Evolutionary conservation across 441 rosid species (phyloP).

Genomic region (Erodium moschatum): DNA sequence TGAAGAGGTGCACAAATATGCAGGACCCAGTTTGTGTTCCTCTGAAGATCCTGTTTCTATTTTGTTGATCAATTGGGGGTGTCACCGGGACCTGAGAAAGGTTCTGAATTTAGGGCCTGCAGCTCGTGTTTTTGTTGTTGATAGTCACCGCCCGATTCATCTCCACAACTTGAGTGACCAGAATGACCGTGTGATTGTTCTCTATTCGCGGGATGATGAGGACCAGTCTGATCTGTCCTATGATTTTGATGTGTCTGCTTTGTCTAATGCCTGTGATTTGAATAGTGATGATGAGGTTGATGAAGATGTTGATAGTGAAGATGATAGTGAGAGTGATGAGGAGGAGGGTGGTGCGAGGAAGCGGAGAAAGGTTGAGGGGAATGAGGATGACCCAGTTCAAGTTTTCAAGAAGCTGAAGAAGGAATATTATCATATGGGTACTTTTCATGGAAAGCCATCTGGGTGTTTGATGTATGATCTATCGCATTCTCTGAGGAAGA

Average conservation of each 20-base stretch:
- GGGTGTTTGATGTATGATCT: slow-evolving; percentile 76
- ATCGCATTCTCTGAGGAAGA: slow-evolving; percentile 66
- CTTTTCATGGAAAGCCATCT: slow-evolving; percentile 88
- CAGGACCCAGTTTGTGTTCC: slow-evolving; percentile 46
- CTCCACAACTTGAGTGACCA: slow-evolving; percentile 65
- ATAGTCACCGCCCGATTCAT: slow-evolving; percentile 89
- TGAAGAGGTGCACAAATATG: slow-evolving; percentile 57
- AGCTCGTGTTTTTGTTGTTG: slow-evolving; percentile 67
- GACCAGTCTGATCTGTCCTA: slow-evolving; percentile 67
- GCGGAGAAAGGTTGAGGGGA: slow-evolving; percentile 38
- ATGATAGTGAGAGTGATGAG: slow-evolving; percentile 38
- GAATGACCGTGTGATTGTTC: slow-evolving; percentile 70
- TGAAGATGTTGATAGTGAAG: slow-evolving; percentile 30
- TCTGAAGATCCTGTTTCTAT: slow-evolving; percentile 47
- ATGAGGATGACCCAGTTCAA: slow-evolving; percentile 41
- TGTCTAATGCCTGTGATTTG: slow-evolving; percentile 54
- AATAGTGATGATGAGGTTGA: slow-evolving; percentile 39
- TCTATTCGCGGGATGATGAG: slow-evolving; percentile 74
- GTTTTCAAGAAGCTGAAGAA: slow-evolving; percentile 58
- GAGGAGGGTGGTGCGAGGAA: slow-evolving; percentile 42
- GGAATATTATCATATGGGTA: slow-evolving; percentile 71
- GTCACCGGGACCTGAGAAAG: slow-evolving; percentile 63
- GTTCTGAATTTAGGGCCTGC: slow-evolving; percentile 47
- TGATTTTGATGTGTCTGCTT: slow-evolving; percentile 61
- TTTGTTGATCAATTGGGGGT: slow-evolving; percentile 77